phyloP scores from a whole-genome alignment of 225 moss, liverwort and hornwort genomes.

The Pseudisothecium myosuroides region DNA sequence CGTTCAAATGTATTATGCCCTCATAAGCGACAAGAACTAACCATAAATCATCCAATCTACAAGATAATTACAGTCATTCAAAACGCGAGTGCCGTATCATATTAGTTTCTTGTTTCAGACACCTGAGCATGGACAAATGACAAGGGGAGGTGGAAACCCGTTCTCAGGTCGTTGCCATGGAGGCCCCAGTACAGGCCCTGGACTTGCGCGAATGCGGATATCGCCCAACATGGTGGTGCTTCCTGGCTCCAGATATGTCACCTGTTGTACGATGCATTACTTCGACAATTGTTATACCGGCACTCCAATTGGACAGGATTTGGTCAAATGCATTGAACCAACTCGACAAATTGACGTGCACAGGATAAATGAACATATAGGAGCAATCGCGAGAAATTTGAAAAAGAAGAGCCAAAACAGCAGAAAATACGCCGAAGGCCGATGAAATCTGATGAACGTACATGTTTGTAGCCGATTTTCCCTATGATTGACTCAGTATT shows the following conservation, averaged over 20 bases:
- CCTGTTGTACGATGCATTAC: slow-evolving; percentile 12
- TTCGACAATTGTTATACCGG: background rate
- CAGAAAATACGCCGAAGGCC: background rate
- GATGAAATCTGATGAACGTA: slow-evolving; percentile 1
- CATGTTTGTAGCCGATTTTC: slow-evolving; percentile 55
- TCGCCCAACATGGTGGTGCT: slow-evolving; percentile 50
- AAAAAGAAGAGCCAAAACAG: background rate
- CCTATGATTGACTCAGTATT: slow-evolving; percentile 45
- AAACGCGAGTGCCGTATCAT: background rate
- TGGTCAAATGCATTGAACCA: background rate
- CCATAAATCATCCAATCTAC: background rate
- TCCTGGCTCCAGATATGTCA: slow-evolving; percentile 76
- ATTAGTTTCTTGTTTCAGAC: background rate
- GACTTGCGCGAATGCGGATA: slow-evolving; percentile 57
- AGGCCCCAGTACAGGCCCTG: slow-evolving; percentile 82
- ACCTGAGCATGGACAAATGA: background rate
- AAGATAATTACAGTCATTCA: background rate
- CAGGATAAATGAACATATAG: background rate
- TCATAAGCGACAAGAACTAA: background rate
- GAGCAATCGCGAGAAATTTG: background rate
- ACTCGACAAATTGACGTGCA: background rate
- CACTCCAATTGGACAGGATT: background rate
- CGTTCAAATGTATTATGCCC: background rate
- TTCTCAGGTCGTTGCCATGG: slow-evolving; percentile 99
- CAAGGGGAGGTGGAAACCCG: slow-evolving; percentile 18